Evolutionary conservation across 495 filamentous ascomycete genomes (phyloP), one percentile per base, ranked within the genome.

Genomic region (Elaphomyces granulatus): DNA sequence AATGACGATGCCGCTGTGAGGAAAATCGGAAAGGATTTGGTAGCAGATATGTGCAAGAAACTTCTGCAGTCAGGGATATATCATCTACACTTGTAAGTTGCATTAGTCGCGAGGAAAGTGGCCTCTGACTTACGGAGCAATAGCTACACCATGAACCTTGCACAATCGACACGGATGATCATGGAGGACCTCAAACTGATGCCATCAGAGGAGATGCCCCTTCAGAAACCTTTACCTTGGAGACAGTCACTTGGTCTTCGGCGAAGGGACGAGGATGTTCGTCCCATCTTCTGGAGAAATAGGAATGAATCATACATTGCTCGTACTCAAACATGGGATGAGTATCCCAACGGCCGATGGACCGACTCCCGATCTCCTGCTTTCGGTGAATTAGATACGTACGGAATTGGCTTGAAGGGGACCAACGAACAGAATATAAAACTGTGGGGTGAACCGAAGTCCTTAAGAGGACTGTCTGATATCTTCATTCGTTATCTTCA

Each of bases 281-380:
- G 92, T 33, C 92, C 92, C 4, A 93, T 99, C 51, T 99, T 96
- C 72, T 99, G 92, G 92, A 79, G 87, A 43, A 94, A 96, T 63
- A 79, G 92, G 17, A 88, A 95, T 53, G 82, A 86, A 40, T 93
- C 87, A 2, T 99, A 99, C 50, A 77, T 99, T 20, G 77, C 79
- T 26, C 83, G 92, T 37, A 99, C 92, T 3, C 86, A 95, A 54
- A 87, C 94, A 47, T 99, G 92, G 92, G 92, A 99, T 48, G 92
- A 99, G 54, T 99, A 94, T 51, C 92, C 92, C 33, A 99, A 99
- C 66, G 92, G 92, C 26, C 82, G 92, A 58, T 99, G 92, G 92
- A 93, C 92, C 58, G 92, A 99, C 60, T 85, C 87, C 23, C 74
- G 92, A 38, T 96, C 92, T 20, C 92, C 92, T 43, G 92, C 92